Conservation (phyloP, 768 basidiomycete genomes). For the Tricholoma hemisulphureum region DNA sequence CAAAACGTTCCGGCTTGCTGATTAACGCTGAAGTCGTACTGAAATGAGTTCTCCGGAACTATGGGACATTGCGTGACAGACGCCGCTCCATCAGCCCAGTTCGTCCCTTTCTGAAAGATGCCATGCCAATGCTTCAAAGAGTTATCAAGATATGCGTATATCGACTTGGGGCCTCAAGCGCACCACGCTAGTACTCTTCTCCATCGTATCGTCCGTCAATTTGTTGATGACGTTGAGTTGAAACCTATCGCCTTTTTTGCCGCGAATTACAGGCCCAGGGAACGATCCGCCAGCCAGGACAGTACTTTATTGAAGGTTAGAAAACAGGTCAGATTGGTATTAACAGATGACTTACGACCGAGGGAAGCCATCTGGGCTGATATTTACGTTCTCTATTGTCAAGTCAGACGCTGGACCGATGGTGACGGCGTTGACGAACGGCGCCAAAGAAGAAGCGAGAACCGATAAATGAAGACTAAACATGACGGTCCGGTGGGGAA, state of each 20-base stretch:
- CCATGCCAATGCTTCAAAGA: conserved; percentile 12
- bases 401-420: conserved; percentile 34
- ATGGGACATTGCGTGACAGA: conserved; percentile 39
- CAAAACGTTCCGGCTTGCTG: conserved; percentile 36
- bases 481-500: no score
- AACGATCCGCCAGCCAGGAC: conserved; percentile 7
- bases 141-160: conserved; percentile 6
- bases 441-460: neutral
- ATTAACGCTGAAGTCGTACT: conserved; percentile 30
- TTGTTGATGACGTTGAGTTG: conserved; percentile 19
- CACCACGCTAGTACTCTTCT: conserved; percentile 19
- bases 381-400: conserved; percentile 38
- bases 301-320: no score
- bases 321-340: no score
- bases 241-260: conserved; percentile 21
- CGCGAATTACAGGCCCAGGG: conserved; percentile 29
- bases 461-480: neutral
- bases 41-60: conserved; percentile 28
- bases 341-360: conserved; percentile 38
- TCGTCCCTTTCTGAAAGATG: conserved; percentile 9
- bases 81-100: conserved; percentile 15
- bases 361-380: conserved; percentile 50
- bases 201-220: conserved; percentile 18
- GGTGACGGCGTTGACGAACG: neutral
- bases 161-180: neutral